Percentiles rank a stretch among this genome's conserved stretches.
phyloP scores from a whole-genome alignment of 768 basidiomycete genomes.

The Tricholoma terreum region DNA sequence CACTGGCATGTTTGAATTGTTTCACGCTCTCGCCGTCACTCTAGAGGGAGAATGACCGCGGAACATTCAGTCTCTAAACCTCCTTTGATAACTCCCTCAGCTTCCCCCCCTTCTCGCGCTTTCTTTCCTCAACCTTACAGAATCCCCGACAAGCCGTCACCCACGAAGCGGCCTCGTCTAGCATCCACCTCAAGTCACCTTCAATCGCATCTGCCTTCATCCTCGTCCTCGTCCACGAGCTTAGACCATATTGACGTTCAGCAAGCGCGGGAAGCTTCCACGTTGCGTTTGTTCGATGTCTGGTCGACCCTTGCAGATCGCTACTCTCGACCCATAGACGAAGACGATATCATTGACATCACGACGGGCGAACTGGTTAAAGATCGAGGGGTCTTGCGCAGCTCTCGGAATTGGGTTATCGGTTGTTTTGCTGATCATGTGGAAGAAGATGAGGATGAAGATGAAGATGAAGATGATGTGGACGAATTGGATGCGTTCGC shows the following conservation, averaged over 20 bases:
- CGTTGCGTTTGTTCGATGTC: slow-evolving; percentile 52
- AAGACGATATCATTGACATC: slow-evolving; percentile 80
- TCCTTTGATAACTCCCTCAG: slow-evolving; percentile 49
- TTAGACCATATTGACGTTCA: slow-evolving; percentile 39
- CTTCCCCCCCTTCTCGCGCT: slow-evolving; percentile 43
- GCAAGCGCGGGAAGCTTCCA: slow-evolving; percentile 54
- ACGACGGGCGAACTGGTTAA: slow-evolving; percentile 56
- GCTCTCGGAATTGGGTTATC: slow-evolving; percentile 42
- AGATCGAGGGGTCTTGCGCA: slow-evolving; percentile 66
- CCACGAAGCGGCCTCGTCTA: slow-evolving; percentile 48
- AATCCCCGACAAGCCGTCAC: slow-evolving; percentile 35
- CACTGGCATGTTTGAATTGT: no score
- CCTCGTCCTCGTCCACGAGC: slow-evolving; percentile 33
- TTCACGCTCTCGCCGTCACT: neutral
- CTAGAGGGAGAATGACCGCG: neutral
- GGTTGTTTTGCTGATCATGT: slow-evolving; percentile 45
- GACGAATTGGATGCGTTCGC: slow-evolving; percentile 61
- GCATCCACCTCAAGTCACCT: slow-evolving; percentile 40
- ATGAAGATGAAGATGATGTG: slow-evolving; percentile 50
- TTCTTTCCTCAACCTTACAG: slow-evolving; percentile 20
- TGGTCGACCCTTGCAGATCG: slow-evolving; percentile 72
- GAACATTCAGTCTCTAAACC: slow-evolving; percentile 11
- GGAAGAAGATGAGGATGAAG: slow-evolving; percentile 39
- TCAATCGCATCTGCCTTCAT: slow-evolving; percentile 25
- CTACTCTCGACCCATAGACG: slow-evolving; percentile 62